Evolutionary conservation across 352 stramenopile genomes (phyloP), one percentile per base, ranked within the genome.

Genomic region (Sclerospora graminicola): DNA sequence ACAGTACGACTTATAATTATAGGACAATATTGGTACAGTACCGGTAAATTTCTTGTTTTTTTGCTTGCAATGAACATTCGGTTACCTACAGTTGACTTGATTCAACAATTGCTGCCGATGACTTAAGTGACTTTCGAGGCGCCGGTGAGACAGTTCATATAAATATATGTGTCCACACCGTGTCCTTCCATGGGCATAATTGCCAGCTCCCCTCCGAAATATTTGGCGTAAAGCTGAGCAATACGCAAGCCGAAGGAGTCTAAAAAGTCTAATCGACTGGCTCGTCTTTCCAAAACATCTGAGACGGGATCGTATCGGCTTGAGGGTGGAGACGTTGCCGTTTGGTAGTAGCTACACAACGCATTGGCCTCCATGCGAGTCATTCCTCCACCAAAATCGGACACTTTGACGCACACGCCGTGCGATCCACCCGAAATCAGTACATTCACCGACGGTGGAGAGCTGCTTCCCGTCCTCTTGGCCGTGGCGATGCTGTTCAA

Each of bases 101-200:
- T n/a, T n/a, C n/a, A n/a, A n/a, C n/a, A n/a, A n/a, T n/a, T n/a
- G n/a, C n/a, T n/a, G n/a, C n/a, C n/a, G n/a, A n/a, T n/a, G n/a
- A n/a, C 37, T 55, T 80, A 85, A 64, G 84, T 83, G 54, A 90
- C 58, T 46, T 87, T 59, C 5, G 75, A 89, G 11, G 60, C 67
- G 45, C 72, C 67, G 0, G 73, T 86, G 47, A 90, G 69, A 55
- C 75, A 85, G 51, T 82, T 88, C 70, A 86, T 83, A 65, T 90
- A 88, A 72, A 90, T 84, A 70, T 90, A 90, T 45, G 78, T 68
- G 72, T 99, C 96, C 27, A 97, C 97, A 24, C 96, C 96, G 60
- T 97, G 97, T 19, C 96, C 96, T 43, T 99, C 95, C 92, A 99
- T 98, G 21, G 91, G 97, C 85, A 99, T 98, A 40, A 99, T 89